These are phyloP conservation scores for Auricularia sp. DNA, from an alignment of 768 basidiomycete genomes.

Conservation along the genomic window DNA sequence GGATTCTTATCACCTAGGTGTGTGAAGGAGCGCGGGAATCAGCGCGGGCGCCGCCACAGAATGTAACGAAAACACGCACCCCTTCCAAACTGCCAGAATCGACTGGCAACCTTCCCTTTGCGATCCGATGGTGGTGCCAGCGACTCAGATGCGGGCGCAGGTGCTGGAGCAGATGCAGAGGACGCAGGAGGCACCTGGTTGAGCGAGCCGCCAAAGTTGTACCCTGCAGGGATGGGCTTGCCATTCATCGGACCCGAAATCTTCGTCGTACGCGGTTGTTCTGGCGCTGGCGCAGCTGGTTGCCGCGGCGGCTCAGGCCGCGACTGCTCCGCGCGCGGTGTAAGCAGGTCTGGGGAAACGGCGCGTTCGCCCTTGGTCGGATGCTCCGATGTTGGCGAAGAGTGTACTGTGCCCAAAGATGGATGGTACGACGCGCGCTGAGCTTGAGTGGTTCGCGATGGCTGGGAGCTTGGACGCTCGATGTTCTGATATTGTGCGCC, in stretches of 20 bases:
- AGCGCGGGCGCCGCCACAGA: conserved; percentile 1
- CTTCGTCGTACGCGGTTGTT: conserved; percentile 28
- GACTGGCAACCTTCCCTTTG: conserved; percentile 83
- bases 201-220: conserved; percentile 63
- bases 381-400: conserved; percentile 31
- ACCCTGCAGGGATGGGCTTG: conserved; percentile 75
- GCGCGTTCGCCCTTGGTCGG: not conserved
- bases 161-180: conserved; percentile 21
- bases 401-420: conserved; percentile 37
- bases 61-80: conserved; percentile 24
- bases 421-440: conserved; percentile 59
- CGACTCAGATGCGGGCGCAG: conserved; percentile 20
- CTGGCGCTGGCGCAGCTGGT: not conserved
- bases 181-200: not conserved
- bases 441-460: conserved; percentile 43
- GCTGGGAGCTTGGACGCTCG: conserved; percentile 45
- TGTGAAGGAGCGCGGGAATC: not conserved
- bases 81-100: conserved; percentile 80
- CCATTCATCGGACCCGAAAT: conserved; percentile 86
- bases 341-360: not conserved
- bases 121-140: conserved; percentile 41
- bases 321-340: not conserved
- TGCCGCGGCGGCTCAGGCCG: not conserved
- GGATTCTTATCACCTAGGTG: not conserved
- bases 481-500: conserved; percentile 21